Evolutionary conservation across 345 rosid genomes (phyloP).

Genomic region (Salix exigua): DNA sequence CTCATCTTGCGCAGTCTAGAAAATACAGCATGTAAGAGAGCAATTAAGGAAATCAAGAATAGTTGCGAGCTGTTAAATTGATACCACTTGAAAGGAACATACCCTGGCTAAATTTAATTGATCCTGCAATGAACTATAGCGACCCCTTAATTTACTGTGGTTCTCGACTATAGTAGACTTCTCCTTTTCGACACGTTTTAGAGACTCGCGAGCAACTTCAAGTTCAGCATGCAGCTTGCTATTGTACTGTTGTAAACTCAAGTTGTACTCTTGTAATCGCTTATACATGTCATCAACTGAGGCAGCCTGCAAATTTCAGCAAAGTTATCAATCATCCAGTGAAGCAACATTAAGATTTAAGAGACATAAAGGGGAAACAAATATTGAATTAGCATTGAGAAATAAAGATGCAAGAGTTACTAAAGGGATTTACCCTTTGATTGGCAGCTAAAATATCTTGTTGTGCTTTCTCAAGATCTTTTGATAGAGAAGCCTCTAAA

Average conservation of each 20-base stretch:
- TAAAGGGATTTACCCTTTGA: slow-evolving; percentile 47
- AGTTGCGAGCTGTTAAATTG: background rate
- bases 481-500: slow-evolving; percentile 51
- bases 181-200: slow-evolving; percentile 68
- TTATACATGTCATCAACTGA: slow-evolving; percentile 70
- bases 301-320: slow-evolving; percentile 42
- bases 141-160: slow-evolving; percentile 78
- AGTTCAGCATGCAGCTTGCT: slow-evolving; percentile 67
- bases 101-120: slow-evolving; percentile 70
- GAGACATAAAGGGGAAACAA: background rate
- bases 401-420: background rate
- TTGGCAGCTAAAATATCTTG: slow-evolving; percentile 63
- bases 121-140: slow-evolving; percentile 72
- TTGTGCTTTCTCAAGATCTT: slow-evolving; percentile 59
- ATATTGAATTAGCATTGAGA: background rate
- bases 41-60: background rate
- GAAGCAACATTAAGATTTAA: background rate
- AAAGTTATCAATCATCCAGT: slow-evolving; percentile 1
- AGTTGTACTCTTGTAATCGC: slow-evolving; percentile 76
- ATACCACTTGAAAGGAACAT: slow-evolving; percentile 16
- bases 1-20: slow-evolving; percentile 69
- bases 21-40: background rate
- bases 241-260: slow-evolving; percentile 77
- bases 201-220: slow-evolving; percentile 51
- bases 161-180: slow-evolving; percentile 74